Base-by-base conservation (phyloP, 305 asterid species). In the Fraxinus velutina region DNA sequence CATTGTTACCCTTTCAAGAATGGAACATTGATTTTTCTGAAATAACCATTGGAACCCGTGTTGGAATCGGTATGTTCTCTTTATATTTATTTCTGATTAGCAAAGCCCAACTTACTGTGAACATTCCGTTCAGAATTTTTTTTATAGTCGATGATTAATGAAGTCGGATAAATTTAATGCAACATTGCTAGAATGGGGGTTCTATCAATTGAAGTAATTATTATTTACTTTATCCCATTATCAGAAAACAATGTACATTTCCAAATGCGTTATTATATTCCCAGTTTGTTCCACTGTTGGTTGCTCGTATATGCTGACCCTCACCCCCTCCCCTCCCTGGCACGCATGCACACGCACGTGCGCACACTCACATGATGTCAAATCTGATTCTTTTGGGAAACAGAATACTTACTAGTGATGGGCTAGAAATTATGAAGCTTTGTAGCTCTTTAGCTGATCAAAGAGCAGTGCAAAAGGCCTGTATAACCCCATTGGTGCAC, bases 21-120 rank as follows among this genome's bases (percentile, higher is more conserved):
- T 94, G 98, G 98, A 92, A 93, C 83, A 93, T 94, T 34, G 97
- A 94, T 87, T 90, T 89, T 84, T 91, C 97, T 21, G 98, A 94
- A 87, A 71, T 93, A 77, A 86, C 92, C 80, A 91, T 92, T 30
- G 97, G 98, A 85, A 86, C 89, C 81, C 98, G 98, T 32, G 95
- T 94, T 47, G 97, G 98, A 85, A 94, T 94, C 50, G 98, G 98
- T 94, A 92, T 75, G 92, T 83, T 80, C 80, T 79, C 64, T 47
- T 76, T 32, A 29, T 27, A 70, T 42, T 60, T 81, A 34, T 36
- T 78, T 47, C n/a, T 42, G 19, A 73, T 80, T 72, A 34, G 71
- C 77, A 60, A 81, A 79, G 62, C 82, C 12, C 75, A 78, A 72
- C 64, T 83, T 66, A 5, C 75, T 78, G 55, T 30, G 24, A 52